Evolutionary conservation across 1,284 basidiomycete genomes (phyloP), one percentile per base, ranked within the genome.

Genomic region (Neotropicomus parvogracilis): DNA sequence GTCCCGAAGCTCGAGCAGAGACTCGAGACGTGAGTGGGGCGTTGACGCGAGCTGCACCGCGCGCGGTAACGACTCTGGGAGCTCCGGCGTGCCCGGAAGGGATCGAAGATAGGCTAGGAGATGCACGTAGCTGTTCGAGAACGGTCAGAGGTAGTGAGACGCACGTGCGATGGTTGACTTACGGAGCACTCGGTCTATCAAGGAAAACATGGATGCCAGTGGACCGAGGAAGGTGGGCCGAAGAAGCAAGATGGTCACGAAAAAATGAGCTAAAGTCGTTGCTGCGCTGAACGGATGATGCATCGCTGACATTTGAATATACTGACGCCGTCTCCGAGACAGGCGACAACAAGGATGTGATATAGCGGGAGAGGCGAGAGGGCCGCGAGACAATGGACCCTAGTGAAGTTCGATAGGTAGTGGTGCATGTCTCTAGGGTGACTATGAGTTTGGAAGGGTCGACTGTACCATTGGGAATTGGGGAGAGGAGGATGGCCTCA

Each of bases 141-240:
- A 27, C 16, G 49, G 38, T 55, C 35, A 52, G 35, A 48, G 17
- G 24, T 4, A 16, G 17, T 24, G 14, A 3, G 3, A 40, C 29
- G 19, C 8, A 36, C 6, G 14, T 16, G 17, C 33, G 6, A 26
- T 12, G 10, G 8, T 13, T 10, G 35, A 79, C 87, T 73, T 69
- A 91, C 85, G 88, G 83, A 35, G 79, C 71, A 59, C 86, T 88
- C 1, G 87, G 78, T 34, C 88, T 73, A 59, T 91, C 88, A n/a
- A 91, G 70, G 67, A 90, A 90, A n/a, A 90, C 59, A 55, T 88
- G 84, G 32, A 89, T 67, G 44, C 66, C 71, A 24, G 78, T 69
- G 5, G 73, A 61, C 38, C 70, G 71, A 1, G 78, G 59, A 4
- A 83, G 59, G 31, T 80, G 66, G 4, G 80, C 83, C 36, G 79